Base-by-base conservation (phyloP, 345 rosid species). In the Lepidium didymum region DNA sequence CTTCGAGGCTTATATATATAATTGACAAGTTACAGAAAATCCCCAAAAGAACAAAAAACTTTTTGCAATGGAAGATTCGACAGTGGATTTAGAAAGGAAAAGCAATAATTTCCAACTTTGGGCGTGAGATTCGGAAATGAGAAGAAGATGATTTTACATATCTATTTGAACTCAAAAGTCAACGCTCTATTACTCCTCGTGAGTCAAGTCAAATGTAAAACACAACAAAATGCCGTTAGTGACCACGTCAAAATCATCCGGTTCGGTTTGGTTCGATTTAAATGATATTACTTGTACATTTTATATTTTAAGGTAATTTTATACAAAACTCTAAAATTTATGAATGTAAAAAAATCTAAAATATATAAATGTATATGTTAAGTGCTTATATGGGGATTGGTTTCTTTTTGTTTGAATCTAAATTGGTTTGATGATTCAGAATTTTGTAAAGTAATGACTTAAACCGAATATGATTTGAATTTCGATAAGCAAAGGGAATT, bases 221-320 rank as follows among this genome's bases (percentile, higher is more conserved):
- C n/a, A n/a, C 62, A 49, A 43, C 37, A n/a, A 27, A 27, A 61
- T 54, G 68, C 67, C 56, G 62, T 65, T 73, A 36, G 7, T 58
- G 58, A 37, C 34, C 2, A 2, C 9, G 56, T 58, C 57, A 69
- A 56, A 42, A 6, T 33, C 9, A 21, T 7, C 53, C 25, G 14
- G 54, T 62, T 45, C 21, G 62, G 12, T 12, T 36, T 12, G 31
- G 3, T 10, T 52, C 31, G 62, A 27, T 64, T 56, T 46, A 41
- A 13, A 55, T 64, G 31, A 42, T 71, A 44, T 38, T 38, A 14
- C 31, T 61, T 15, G 8, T 27, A 25, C 10, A 9, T 49, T 33
- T 23, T 0, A 13, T 54, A 11, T 16, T 68, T 16, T 19, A 21
- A 45, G 54, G 15, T 19, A 2, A 14, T 0, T 9, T 34, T 10